phyloP scores from a whole-genome alignment of 805 yeast species.

The Metschnikowia similis region DNA sequence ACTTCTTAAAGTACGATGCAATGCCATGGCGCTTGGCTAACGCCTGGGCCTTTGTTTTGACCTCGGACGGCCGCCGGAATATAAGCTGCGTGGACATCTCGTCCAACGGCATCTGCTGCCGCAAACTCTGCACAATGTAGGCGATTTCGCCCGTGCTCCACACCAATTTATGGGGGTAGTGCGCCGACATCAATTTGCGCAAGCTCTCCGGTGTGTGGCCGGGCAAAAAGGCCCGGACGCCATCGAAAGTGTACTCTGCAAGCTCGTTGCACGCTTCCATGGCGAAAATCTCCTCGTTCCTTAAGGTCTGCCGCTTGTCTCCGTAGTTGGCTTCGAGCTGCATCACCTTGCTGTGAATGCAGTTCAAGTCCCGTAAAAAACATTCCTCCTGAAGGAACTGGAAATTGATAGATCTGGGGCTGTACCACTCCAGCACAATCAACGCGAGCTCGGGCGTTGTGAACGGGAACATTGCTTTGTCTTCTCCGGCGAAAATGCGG shows the following conservation, averaged over 20 bases:
- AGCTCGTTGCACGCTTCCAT: slow-evolving; percentile 12
- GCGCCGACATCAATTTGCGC: slow-evolving; percentile 6
- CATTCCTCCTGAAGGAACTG: slow-evolving; percentile 13
- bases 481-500: not conserved
- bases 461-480: not conserved
- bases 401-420: slow-evolving; percentile 9
- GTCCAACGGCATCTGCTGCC: slow-evolving; percentile 5
- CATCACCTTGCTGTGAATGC: slow-evolving; percentile 9
- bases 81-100: slow-evolving; percentile 6
- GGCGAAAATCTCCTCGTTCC: slow-evolving; percentile 11
- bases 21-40: slow-evolving; percentile 5
- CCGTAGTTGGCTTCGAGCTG: slow-evolving; percentile 14
- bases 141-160: slow-evolving; percentile 11
- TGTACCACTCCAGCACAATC: slow-evolving; percentile 17
- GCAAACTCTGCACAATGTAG: slow-evolving; percentile 7
- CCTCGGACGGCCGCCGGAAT: slow-evolving; percentile 10
- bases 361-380: slow-evolving; percentile 8
- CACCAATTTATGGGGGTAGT: slow-evolving; percentile 12
- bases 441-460: slow-evolving; percentile 15
- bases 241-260: slow-evolving; percentile 5
- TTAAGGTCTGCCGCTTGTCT: slow-evolving; percentile 6
- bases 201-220: slow-evolving; percentile 6
- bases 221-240: slow-evolving; percentile 9
- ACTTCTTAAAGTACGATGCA: not conserved
- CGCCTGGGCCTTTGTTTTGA: slow-evolving; percentile 5